Evolutionary conservation across 116 monocot genomes (phyloP).

Genomic region (Iris pallida): DNA sequence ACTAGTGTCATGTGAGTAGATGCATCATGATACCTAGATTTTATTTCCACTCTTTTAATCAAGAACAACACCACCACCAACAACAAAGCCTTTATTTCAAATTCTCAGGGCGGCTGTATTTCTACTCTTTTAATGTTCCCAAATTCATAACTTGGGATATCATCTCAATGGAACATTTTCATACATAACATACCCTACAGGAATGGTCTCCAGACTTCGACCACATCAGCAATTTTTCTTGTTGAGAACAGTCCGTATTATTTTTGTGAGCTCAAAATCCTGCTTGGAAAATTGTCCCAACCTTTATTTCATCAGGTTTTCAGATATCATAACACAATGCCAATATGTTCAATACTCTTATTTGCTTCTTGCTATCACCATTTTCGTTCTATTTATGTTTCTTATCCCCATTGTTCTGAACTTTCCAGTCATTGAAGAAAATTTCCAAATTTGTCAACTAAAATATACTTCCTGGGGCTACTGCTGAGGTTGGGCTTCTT

Average conservation of each 20-base stretch:
- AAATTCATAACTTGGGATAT: not conserved
- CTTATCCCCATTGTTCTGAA: not conserved
- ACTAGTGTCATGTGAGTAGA: conserved; percentile 61
- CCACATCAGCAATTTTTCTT: conserved; percentile 85
- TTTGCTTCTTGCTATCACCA: conserved; percentile 2
- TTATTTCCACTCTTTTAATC: not conserved
- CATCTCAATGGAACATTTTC: not conserved
- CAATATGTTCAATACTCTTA: not conserved
- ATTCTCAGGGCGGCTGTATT: no score
- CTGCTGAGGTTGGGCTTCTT: conserved; percentile 88
- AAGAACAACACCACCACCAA: no score
- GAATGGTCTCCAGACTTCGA: conserved; percentile 50
- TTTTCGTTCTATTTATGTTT: not conserved
- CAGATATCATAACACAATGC: not conserved
- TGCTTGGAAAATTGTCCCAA: conserved; percentile 83
- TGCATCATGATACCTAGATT: not conserved
- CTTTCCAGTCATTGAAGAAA: conserved; percentile 66
- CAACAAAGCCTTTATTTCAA: no score
- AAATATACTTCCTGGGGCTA: conserved; percentile 94
- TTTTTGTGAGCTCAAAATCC: conserved; percentile 82
- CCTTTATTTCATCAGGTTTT: conserved; percentile 72
- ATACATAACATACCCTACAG: conserved; percentile 31
- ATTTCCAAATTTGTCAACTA: conserved; percentile 85
- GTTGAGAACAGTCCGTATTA: conserved; percentile 77
- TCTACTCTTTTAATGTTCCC: not conserved